Conservation (phyloP, 1,284 basidiomycete species). For the Sporisorium sorghi region DNA sequence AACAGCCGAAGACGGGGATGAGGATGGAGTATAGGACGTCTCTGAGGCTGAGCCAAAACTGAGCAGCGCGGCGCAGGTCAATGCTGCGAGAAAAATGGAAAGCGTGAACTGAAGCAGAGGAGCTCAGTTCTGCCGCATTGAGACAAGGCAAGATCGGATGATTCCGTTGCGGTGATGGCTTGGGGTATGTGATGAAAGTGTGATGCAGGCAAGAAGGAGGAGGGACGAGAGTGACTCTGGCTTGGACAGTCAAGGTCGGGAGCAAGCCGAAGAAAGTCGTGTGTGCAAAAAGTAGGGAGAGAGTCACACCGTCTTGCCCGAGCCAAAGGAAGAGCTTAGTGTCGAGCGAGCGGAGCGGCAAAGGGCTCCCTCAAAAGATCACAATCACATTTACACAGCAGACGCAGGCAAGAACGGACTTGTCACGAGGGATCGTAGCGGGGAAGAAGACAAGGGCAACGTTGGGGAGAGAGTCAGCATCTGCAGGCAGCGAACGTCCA, state of each 20-base stretch:
- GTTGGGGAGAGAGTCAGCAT: background rate
- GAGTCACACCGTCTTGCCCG: no score
- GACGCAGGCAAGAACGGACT: background rate
- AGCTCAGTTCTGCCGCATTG: background rate
- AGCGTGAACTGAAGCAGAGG: background rate
- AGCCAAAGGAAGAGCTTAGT: background rate
- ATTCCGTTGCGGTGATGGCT: background rate
- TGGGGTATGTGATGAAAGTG: background rate
- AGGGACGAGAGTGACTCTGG: no score
- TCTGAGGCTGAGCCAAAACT: background rate
- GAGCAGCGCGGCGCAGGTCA: background rate
- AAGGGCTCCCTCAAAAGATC: background rate
- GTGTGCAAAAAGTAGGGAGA: no score
- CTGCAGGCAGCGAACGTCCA: background rate
- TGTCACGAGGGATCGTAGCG: slow-evolving; percentile 4
- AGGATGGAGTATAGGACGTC: background rate
- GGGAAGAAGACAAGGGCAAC: background rate
- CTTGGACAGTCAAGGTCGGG: background rate
- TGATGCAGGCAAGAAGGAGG: background rate
- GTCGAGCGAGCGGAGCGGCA: background rate
- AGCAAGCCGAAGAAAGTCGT: slow-evolving; percentile 1
- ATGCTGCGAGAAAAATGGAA: background rate
- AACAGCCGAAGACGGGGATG: background rate
- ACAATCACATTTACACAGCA: slow-evolving; percentile 3
- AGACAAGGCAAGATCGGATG: background rate